These are phyloP conservation scores for Pseudogymnoascus sp. DNA, from an alignment of 2,329 filamentous ascomycete genomes.

Conservation along the genomic window DNA sequence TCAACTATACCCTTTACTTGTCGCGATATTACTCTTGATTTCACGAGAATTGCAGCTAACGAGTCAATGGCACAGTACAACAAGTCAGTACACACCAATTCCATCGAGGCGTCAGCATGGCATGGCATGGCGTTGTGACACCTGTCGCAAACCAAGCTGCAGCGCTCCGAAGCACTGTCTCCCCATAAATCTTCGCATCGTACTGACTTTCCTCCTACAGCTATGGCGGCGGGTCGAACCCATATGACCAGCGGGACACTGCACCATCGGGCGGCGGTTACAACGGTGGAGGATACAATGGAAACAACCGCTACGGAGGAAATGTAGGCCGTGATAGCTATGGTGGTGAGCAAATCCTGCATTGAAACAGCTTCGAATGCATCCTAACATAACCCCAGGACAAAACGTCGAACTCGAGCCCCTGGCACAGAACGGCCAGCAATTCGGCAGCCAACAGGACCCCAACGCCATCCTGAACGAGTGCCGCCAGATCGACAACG, in stretches of 20 bases:
- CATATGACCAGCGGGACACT: constrained; percentile 49
- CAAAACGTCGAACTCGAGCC: constrained; percentile 62
- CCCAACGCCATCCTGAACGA: constrained; percentile 78
- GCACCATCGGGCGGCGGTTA: constrained; percentile 33
- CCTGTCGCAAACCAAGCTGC: constrained; percentile 5
- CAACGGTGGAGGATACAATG: constrained; percentile 28
- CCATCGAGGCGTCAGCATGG: constrained; percentile 10
- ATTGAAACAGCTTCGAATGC: constrained; percentile 11
- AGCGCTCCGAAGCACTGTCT: constrained; percentile 1
- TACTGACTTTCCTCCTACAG: constrained; percentile 28
- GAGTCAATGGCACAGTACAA: constrained; percentile 41
- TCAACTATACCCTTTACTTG: background rate
- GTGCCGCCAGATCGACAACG: constrained; percentile 70
- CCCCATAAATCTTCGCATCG: constrained; percentile 27
- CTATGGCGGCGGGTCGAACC: constrained; percentile 49
- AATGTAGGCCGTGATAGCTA: constrained; percentile 34
- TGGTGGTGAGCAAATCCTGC: constrained; percentile 27
- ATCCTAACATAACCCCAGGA: constrained; percentile 16
- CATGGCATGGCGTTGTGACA: constrained; percentile 1
- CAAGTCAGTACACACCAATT: constrained; percentile 14
- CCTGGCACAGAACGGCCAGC: constrained; percentile 44
- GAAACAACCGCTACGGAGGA: constrained; percentile 18
- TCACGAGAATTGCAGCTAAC: background rate
- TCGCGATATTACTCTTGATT: background rate
- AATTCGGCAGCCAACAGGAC: constrained; percentile 44